Percentiles rank a stretch among this genome's conserved stretches.
These are phyloP conservation scores for Fusarium hostae DNA, from an alignment of 2,329 filamentous ascomycete species.

Conservation along the genomic window DNA sequence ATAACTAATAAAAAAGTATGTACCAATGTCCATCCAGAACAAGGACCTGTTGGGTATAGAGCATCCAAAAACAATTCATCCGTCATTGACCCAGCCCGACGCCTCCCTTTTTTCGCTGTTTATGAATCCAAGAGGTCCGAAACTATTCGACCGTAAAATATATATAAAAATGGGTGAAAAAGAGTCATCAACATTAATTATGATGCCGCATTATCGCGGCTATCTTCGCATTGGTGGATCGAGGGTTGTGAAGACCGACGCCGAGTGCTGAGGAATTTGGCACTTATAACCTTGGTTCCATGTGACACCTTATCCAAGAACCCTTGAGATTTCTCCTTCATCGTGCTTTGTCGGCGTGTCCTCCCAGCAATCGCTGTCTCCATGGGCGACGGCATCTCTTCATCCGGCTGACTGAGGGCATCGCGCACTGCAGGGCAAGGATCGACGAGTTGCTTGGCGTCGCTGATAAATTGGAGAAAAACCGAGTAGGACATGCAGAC, in stretches of 20 bases:
- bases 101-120: slow-evolving; percentile 33
- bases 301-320: slow-evolving; percentile 44
- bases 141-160: slow-evolving; percentile 21
- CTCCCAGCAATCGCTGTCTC: slow-evolving; percentile 26
- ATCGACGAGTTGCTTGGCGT: slow-evolving; percentile 59
- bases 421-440: slow-evolving; percentile 42
- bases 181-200: slow-evolving; percentile 35
- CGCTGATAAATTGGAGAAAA: slow-evolving; percentile 59
- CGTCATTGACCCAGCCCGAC: slow-evolving; percentile 34
- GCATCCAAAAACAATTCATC: slow-evolving; percentile 28
- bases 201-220: slow-evolving; percentile 15
- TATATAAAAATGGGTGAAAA: slow-evolving; percentile 14
- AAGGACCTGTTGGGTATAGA: slow-evolving; percentile 40
- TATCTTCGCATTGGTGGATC: slow-evolving; percentile 47
- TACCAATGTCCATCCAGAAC: slow-evolving; percentile 35
- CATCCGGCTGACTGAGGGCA: slow-evolving; percentile 28
- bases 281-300: slow-evolving; percentile 39
- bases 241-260: slow-evolving; percentile 48
- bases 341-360: slow-evolving; percentile 23
- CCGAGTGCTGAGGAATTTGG: slow-evolving; percentile 42
- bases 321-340: slow-evolving; percentile 32
- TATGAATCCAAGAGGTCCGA: slow-evolving; percentile 24
- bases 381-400: slow-evolving; percentile 36
- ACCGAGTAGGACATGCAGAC: slow-evolving; percentile 60
- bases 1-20: slow-evolving; percentile 25